Evolutionary conservation across 2,329 filamentous ascomycete species (phyloP), one percentile per base, ranked within the genome.

Genomic region (Fusarium sp.): DNA sequence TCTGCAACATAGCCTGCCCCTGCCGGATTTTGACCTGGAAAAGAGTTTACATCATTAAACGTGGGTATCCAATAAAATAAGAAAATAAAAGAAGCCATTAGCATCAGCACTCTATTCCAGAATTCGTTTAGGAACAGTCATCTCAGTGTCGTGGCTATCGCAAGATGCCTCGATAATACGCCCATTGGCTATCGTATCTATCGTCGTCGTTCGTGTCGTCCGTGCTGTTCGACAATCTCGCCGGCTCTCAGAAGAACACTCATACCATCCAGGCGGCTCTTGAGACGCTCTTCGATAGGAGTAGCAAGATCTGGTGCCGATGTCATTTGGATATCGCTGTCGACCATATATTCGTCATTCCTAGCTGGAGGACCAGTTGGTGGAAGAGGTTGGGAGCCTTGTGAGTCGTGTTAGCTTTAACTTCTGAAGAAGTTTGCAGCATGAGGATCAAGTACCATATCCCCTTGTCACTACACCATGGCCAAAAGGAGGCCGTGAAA

Each of bases 181-280:
- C 22, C n/a, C 22, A 15, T 44, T 13, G 26, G 11, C 28, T 10
- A 22, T 51, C 51, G 9, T 37, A 49, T 44, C 48, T 10, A 13
- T 68, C 51, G 68, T 61, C 45, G 53, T 62, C 59, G 52, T 45
- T 68, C 71, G 26, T 68, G 53, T 47, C 67, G 69, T 51, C 69
- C 65, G 51, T 81, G 78, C 41, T 82, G 81, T 58, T 84, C 84
- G 39, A 89, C 85, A 62, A 89, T 86, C 68, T 89, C 87, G 32
- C 87, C 86, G 11, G 87, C 87, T 62, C 81, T 82, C 3, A 89
- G 74, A 13, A 90, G 77, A 8, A 87, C 87, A 61, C 81, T 87
- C 77, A 90, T 86, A 3, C 87, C 87, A 63, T 89, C 87, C 20
- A 89, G 76, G 5, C 74, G 74, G 11, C 58, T 46, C 46, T 71